Evolutionary conservation across 441 rosid species (phyloP).

Genomic region (Populus tomentosa): DNA sequence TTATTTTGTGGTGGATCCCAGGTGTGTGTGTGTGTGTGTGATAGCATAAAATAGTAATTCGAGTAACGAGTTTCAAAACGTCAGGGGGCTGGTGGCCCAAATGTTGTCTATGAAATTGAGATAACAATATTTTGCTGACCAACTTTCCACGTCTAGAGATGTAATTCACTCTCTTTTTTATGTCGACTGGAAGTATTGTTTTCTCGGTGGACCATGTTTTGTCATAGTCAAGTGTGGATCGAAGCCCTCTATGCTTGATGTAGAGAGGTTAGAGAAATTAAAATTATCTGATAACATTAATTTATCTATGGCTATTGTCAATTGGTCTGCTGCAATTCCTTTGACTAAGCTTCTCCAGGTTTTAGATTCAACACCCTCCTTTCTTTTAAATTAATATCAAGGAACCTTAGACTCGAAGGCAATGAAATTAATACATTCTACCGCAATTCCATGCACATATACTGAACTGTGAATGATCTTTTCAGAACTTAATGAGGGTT

Average conservation of each 20-base stretch:
- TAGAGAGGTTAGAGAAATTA: background rate
- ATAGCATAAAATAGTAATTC: too few species aligned
- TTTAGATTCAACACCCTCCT: too few species aligned
- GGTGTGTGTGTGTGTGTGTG: too few species aligned
- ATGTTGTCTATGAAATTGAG: conserved; percentile 12
- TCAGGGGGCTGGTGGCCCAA: background rate
- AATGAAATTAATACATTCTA: background rate
- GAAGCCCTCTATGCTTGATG: conserved; percentile 2
- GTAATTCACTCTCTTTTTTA: too few species aligned
- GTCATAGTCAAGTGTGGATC: conserved; percentile 2
- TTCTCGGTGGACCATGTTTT: conserved; percentile 7
- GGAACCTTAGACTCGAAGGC: too few species aligned
- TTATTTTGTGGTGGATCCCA: background rate
- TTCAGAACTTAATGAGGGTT: background rate
- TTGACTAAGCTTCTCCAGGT: too few species aligned
- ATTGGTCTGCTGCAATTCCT: background rate
- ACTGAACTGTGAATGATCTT: background rate
- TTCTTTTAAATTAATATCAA: too few species aligned
- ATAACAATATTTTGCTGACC: background rate
- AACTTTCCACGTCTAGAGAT: background rate
- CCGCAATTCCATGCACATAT: background rate
- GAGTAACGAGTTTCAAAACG: too few species aligned
- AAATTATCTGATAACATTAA: too few species aligned
- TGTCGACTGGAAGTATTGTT: background rate
- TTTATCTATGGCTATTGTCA: background rate